Conservation (phyloP, 2,329 filamentous ascomycete genomes). For the Trichophyton verrucosum region DNA sequence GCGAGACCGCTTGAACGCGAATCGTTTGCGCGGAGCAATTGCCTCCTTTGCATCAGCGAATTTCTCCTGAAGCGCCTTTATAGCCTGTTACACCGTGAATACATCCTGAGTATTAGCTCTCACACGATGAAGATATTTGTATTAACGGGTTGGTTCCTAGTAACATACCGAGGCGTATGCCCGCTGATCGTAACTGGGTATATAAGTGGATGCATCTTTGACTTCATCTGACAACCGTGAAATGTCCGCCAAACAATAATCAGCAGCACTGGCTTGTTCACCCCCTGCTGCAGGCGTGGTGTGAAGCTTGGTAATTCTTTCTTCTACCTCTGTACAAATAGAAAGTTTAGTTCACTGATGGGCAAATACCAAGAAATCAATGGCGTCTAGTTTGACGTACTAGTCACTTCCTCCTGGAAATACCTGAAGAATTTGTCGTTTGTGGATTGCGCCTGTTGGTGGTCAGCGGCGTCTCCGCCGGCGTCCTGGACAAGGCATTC, state of each 20-base stretch:
- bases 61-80: constrained; percentile 70
- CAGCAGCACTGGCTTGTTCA: constrained; percentile 68
- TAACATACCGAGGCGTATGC: constrained; percentile 61
- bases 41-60: constrained; percentile 56
- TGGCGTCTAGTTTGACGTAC: constrained; percentile 36
- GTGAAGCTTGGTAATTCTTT: constrained; percentile 58
- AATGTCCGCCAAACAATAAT: constrained; percentile 68
- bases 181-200: constrained; percentile 81
- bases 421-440: constrained; percentile 77
- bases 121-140: background rate
- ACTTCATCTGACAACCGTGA: constrained; percentile 71
- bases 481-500: background rate
- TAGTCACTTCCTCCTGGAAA: constrained; percentile 62
- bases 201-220: constrained; percentile 65
- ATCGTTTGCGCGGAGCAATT: constrained; percentile 63
- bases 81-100: constrained; percentile 40
- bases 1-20: constrained; percentile 58
- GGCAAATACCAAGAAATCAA: background rate
- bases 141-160: no score
- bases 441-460: constrained; percentile 30
- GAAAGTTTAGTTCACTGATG: background rate
- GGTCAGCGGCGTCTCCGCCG: constrained; percentile 18
- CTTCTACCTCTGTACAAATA: constrained; percentile 53
- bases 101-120: background rate
- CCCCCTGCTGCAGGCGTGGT: constrained; percentile 52